Percentiles rank a stretch among this genome's conserved stretches.
These are phyloP conservation scores for Ogataea hybrid DNA, from an alignment of 1,139 yeast species.

Conservation along the genomic window DNA sequence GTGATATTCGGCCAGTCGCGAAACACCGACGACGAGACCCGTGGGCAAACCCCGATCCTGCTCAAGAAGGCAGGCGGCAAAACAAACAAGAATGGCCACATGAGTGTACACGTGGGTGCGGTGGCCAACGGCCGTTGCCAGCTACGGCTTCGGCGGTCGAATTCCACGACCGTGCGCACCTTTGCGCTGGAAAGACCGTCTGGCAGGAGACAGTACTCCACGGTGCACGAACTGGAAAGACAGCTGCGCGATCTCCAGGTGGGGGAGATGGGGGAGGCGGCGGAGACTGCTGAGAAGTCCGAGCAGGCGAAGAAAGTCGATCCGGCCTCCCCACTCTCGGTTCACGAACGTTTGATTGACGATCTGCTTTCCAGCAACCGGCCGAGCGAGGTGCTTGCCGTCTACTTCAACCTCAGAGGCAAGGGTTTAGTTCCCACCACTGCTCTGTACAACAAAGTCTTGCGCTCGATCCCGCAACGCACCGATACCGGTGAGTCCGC, in stretches of 20 bases:
- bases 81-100: conserved; percentile 29
- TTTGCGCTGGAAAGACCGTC: conserved; percentile 14
- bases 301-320: neutral
- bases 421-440: conserved; percentile 27
- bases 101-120: conserved; percentile 25
- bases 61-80: conserved; percentile 23
- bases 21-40: conserved; percentile 14
- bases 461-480: conserved; percentile 30
- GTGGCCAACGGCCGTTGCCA: conserved; percentile 21
- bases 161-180: conserved; percentile 26
- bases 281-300: too few species aligned
- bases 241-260: conserved; percentile 12
- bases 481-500: conserved; percentile 37
- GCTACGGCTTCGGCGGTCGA: conserved; percentile 29
- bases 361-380: conserved; percentile 22
- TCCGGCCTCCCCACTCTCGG: conserved; percentile 12
- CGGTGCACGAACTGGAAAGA: conserved; percentile 13
- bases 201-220: conserved; percentile 13
- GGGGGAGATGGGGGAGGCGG: conserved; percentile 1
- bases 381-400: conserved; percentile 32
- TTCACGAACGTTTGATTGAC: conserved; percentile 24
- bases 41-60: conserved; percentile 19
- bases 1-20: conserved; percentile 26
- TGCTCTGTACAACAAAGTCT: conserved; percentile 29
- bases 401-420: conserved; percentile 30